Conservation (phyloP, 768 basidiomycete species). For the Agaricus subrufescens region DNA sequence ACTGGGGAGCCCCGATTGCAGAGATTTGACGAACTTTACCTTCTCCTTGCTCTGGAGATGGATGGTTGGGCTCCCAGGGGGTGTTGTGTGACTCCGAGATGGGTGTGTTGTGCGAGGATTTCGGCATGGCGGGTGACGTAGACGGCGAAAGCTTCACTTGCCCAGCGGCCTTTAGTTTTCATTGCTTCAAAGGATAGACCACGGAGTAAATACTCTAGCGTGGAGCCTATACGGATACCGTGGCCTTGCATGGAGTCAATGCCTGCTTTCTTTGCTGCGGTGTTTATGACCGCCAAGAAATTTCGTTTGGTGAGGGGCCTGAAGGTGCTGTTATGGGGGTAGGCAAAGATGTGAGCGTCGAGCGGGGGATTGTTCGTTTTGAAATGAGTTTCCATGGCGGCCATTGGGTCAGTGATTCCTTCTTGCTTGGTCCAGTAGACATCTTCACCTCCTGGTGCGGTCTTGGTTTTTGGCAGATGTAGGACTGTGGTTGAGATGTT, state of each 20-base stretch:
- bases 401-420: constrained; percentile 13
- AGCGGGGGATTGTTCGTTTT: constrained; percentile 17
- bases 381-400: constrained; percentile 19
- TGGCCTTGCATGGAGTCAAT: constrained; percentile 19
- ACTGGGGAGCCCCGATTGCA: too few relatives aligned
- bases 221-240: constrained; percentile 20
- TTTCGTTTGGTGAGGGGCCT: constrained; percentile 21
- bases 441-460: not conserved
- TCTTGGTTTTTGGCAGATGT: constrained; percentile 4
- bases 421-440: constrained; percentile 13
- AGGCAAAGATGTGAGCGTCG: constrained; percentile 12
- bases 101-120: constrained; percentile 15
- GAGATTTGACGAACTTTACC: too few relatives aligned
- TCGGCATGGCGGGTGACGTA: constrained; percentile 14
- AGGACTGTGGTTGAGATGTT: constrained; percentile 2
- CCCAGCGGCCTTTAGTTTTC: constrained; percentile 28
- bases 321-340: not conserved
- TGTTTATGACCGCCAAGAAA: constrained; percentile 18
- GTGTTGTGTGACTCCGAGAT: not conserved
- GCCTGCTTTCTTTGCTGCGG: constrained; percentile 9
- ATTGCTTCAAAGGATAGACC: constrained; percentile 29
- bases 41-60: not conserved
- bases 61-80: too few relatives aligned
- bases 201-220: constrained; percentile 30
- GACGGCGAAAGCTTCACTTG: constrained; percentile 7